Evolutionary conservation across 164 flowering plant species (phyloP).

Genomic region (Cinnamomum micranthum): DNA sequence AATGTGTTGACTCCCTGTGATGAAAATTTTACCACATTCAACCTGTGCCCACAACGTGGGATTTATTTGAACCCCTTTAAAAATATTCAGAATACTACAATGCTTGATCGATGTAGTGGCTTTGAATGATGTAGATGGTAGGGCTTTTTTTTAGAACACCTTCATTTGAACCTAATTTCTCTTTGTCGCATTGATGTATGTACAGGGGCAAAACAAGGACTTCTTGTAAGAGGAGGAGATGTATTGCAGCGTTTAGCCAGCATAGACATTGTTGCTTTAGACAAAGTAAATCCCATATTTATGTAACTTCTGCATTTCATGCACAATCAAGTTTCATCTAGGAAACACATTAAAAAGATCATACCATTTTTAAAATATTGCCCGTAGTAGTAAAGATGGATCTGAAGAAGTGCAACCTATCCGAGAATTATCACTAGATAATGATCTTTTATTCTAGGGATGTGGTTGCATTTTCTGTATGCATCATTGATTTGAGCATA

Average conservation of each 20-base stretch:
- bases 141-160: background rate
- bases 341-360: background rate
- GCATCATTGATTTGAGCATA: too few species aligned
- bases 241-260: slow-evolving; percentile 85
- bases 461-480: too few species aligned
- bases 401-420: too few species aligned
- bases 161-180: background rate
- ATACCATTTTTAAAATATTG: too few species aligned
- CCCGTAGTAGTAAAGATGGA: too few species aligned
- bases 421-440: too few species aligned
- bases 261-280: slow-evolving; percentile 66
- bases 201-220: slow-evolving; percentile 92
- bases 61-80: too few species aligned
- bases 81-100: too few species aligned
- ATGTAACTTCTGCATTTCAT: background rate
- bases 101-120: background rate
- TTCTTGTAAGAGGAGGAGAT: slow-evolving; percentile 95
- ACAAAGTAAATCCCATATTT: slow-evolving; percentile 52
- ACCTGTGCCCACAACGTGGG: background rate
- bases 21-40: background rate
- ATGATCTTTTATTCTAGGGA: too few species aligned
- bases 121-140: background rate
- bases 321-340: background rate
- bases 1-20: background rate
- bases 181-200: slow-evolving; percentile 14